Evolutionary conservation across 768 basidiomycete species (phyloP), one percentile per base, ranked within the genome.

Genomic region (Phaeotremella fagi): DNA sequence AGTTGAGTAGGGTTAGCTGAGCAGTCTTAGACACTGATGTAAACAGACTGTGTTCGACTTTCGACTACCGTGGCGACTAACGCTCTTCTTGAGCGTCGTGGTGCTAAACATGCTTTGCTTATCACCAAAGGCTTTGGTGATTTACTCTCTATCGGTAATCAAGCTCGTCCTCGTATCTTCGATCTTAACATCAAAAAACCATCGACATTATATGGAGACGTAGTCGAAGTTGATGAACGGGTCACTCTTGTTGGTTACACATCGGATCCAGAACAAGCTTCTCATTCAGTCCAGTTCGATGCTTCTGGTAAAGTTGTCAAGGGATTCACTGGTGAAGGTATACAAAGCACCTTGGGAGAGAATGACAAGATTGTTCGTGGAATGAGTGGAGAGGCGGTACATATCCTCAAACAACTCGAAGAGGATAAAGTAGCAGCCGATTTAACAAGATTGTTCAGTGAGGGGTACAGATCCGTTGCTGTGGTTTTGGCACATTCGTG

Each of bases 51-150:
- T 69, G 89, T 94, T 58, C 83, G 90, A 16, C 77, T 94, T 6
- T 90, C 88, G 0, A 95, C 92, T 0, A 98, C 94, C 0, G 90
- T 97, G 3, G 92, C 91, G 0, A 98, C 94, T 16, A 98, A 97
- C 65, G 92, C 94, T 0, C 80, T 98, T 0, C 81, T 98, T 4
- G 94, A 98, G 66, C 84, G 94, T 43, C 92, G 94, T 73, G 94
- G 94, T 0, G 86, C 90, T 64, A 85, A 84, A 57, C 90, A 94
- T 55, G 92, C 90, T 0, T 78, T 98, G 29, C 77, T 95, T 14
- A 94, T 92, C 66, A 97, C 94, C 1, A 66, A 70, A 46, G 71
- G 71, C 2, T 69, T 68, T 61, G 51, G 73, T 70, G 92, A 95
- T 73, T 83, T 97, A 9, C 80, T 98, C 4, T 80, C 87, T 27